Evolutionary conservation across 306 rosid genomes (phyloP).

Genomic region (Malus orientalis): DNA sequence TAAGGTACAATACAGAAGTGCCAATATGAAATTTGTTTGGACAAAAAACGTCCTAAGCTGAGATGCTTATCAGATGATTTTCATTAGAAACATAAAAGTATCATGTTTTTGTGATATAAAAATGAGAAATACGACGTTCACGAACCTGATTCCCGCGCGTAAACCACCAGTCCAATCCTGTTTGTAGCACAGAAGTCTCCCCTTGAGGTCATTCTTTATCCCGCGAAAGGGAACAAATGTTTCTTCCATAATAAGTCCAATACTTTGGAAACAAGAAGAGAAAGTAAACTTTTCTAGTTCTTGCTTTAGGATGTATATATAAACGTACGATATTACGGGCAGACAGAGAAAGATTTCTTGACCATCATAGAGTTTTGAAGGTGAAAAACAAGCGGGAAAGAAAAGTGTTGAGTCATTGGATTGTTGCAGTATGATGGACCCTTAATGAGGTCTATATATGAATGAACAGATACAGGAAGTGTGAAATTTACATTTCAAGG

Average conservation of each 20-base stretch:
- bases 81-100: background rate
- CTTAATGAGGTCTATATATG: conserved; percentile 30
- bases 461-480: conserved; percentile 27
- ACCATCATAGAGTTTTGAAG: conserved; percentile 22
- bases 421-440: conserved; percentile 23
- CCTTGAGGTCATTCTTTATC: conserved; percentile 79
- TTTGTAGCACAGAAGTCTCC: conserved; percentile 74
- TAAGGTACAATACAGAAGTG: background rate
- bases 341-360: conserved; percentile 34
- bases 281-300: conserved; percentile 5
- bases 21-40: background rate
- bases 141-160: conserved; percentile 72
- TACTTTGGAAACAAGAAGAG: conserved; percentile 24
- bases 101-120: background rate
- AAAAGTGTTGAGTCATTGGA: conserved; percentile 20
- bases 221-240: conserved; percentile 94
- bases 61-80: conserved; percentile 2
- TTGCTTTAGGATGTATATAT: conserved; percentile 14
- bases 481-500: conserved; percentile 50
- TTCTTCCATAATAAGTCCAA: conserved; percentile 63
- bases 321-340: conserved; percentile 23
- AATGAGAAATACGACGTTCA: background rate
- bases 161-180: conserved; percentile 92
- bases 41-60: background rate
- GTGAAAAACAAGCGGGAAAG: conserved; percentile 23